Conservation (phyloP, 73 alveolate genomes). For the Tetrahymena thermophila region DNA sequence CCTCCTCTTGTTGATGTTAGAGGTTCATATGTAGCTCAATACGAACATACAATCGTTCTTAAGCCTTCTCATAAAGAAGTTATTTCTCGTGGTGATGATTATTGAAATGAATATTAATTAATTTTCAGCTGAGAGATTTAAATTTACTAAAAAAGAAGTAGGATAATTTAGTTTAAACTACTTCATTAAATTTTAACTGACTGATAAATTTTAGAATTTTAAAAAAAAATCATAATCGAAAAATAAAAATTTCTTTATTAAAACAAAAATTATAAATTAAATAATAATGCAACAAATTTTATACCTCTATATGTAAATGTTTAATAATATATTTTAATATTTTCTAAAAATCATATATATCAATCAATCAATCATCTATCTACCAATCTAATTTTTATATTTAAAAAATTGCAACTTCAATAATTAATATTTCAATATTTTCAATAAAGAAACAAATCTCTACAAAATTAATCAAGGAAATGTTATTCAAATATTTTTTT, state of each 20-base stretch:
- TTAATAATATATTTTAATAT: too few relatives aligned
- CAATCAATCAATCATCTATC: too few relatives aligned
- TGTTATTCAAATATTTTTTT: too few relatives aligned
- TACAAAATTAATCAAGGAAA: too few relatives aligned
- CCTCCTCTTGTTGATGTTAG: slow-evolving; percentile 68
- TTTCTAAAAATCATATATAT: too few relatives aligned
- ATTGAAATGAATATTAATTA: slow-evolving; percentile 39
- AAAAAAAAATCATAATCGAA: not conserved
- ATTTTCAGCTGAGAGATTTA: not conserved
- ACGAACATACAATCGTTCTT: slow-evolving; percentile 86
- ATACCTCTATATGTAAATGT: not conserved
- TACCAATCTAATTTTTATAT: too few relatives aligned
- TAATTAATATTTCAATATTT: too few relatives aligned
- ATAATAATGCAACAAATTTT: not conserved
- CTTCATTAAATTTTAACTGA: not conserved
- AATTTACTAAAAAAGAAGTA: not conserved
- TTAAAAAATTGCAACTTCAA: too few relatives aligned
- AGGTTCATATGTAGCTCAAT: slow-evolving; percentile 91
- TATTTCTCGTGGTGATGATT: slow-evolving; percentile 92
- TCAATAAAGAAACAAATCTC: too few relatives aligned
- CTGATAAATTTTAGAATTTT: not conserved
- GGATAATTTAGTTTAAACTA: not conserved
- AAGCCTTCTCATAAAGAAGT: slow-evolving; percentile 92
- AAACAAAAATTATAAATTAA: too few relatives aligned
- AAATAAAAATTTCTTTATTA: too few relatives aligned